Conservation (phyloP, 805 yeast species). For the Candida nonsorbophila region DNA sequence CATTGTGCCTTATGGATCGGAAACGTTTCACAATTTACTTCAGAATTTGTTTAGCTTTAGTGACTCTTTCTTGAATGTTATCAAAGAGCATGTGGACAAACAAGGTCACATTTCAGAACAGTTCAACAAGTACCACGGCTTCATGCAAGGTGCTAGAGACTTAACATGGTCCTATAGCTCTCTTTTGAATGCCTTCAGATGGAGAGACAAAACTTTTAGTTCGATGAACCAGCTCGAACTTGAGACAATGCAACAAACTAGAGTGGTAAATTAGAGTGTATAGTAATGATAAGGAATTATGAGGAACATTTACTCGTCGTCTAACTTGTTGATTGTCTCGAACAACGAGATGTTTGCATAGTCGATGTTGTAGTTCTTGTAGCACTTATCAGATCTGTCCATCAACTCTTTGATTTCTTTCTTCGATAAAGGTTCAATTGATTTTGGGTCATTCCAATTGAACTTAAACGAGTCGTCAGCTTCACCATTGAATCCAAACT, state of each 20-base stretch:
- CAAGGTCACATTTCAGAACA: constrained; percentile 85
- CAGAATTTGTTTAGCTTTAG: constrained; percentile 47
- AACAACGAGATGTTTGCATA: constrained; percentile 27
- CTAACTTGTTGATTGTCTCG: constrained; percentile 33
- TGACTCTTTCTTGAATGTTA: constrained; percentile 61
- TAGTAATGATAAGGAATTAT: too few species aligned
- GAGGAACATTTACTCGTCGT: constrained; percentile 15
- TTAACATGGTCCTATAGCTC: constrained; percentile 91
- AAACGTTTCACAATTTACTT: constrained; percentile 43
- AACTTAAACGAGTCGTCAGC: constrained; percentile 7
- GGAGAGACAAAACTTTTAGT: constrained; percentile 37
- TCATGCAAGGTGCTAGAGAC: constrained; percentile 79
- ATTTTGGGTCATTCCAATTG: constrained; percentile 3
- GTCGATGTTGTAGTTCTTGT: constrained; percentile 13
- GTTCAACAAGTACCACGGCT: constrained; percentile 75
- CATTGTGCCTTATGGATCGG: constrained; percentile 31
- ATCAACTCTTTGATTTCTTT: constrained; percentile 39
- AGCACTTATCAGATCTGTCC: constrained; percentile 29
- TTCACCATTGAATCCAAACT: constrained; percentile 8
- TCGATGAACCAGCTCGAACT: not conserved
- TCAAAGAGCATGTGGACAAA: constrained; percentile 54
- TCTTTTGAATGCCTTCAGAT: constrained; percentile 61
- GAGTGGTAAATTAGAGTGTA: too few species aligned
- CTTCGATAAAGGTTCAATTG: constrained; percentile 13
- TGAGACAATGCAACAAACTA: not conserved